phyloP scores from a whole-genome alignment of 495 filamentous ascomycete species.

The Friedmanniomyces endolithicus region DNA sequence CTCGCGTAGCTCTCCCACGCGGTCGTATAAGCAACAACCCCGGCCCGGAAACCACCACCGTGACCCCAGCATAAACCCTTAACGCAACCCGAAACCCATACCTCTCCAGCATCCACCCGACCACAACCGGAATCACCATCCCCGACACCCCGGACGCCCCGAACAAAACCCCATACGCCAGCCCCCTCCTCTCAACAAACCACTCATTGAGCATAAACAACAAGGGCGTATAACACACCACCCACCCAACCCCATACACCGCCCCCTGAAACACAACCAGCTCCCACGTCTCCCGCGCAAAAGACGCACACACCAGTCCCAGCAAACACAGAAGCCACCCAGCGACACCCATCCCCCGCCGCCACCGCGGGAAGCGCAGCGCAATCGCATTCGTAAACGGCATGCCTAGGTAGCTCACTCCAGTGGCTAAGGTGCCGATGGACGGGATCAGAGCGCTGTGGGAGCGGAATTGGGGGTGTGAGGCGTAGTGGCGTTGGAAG shows the following conservation, averaged over 20 bases:
- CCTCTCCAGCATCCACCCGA: conserved; percentile 25
- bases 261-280: conserved; percentile 22
- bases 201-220: conserved; percentile 33
- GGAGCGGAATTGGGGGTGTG: too few species aligned
- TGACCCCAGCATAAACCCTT: conserved; percentile 24
- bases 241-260: conserved; percentile 23
- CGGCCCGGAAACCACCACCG: conserved; percentile 29
- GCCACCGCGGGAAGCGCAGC: conserved; percentile 14
- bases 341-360: conserved; percentile 8
- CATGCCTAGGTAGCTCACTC: conserved; percentile 20
- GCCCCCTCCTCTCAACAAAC: conserved; percentile 30
- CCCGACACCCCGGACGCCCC: conserved; percentile 30
- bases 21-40: conserved; percentile 27
- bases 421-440: conserved; percentile 20
- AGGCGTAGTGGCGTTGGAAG: conserved; percentile 24
- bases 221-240: conserved; percentile 23
- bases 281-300: conserved; percentile 17
- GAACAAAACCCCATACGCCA: conserved; percentile 35
- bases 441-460: too few species aligned
- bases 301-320: conserved; percentile 17
- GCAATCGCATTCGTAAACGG: conserved; percentile 20
- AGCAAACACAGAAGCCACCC: conserved; percentile 22
- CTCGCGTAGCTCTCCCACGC: conserved; percentile 7
- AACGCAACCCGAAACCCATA: conserved; percentile 32
- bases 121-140: conserved; percentile 28